Conservation (phyloP, 441 rosid species). For the Euphorbia corollata region DNA sequence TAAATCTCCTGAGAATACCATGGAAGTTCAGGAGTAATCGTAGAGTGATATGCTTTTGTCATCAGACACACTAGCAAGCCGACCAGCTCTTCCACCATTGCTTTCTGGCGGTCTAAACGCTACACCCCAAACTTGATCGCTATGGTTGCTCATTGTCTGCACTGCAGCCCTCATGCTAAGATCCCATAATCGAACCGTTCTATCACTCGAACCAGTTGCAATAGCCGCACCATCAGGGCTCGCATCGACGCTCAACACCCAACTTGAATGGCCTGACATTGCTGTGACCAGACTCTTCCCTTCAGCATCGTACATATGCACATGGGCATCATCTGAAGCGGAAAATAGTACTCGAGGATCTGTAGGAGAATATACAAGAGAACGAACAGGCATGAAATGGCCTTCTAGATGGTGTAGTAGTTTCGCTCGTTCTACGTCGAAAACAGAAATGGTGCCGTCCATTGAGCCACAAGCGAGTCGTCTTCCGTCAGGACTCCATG, state of each 20-base stretch:
- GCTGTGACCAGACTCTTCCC: constrained; percentile 65
- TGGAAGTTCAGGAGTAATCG: constrained; percentile 64
- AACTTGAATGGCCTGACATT: constrained; percentile 85
- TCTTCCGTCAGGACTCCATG: constrained; percentile 86
- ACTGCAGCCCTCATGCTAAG: constrained; percentile 75
- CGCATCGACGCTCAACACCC: constrained; percentile 87
- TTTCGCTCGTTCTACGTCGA: constrained; percentile 72
- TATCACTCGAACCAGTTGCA: constrained; percentile 86
- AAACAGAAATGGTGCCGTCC: constrained; percentile 86
- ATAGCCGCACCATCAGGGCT: constrained; percentile 82
- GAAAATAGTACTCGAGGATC: constrained; percentile 69
- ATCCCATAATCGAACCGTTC: constrained; percentile 88
- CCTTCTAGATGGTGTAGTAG: constrained; percentile 86
- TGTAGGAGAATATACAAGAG: constrained; percentile 72
- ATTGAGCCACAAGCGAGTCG: constrained; percentile 87
- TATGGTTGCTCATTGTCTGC: constrained; percentile 83
- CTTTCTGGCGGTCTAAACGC: constrained; percentile 60
- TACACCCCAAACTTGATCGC: constrained; percentile 87
- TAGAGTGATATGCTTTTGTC: constrained; percentile 90
- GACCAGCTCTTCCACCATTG: constrained; percentile 41
- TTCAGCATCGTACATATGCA: constrained; percentile 85
- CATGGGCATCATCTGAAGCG: constrained; percentile 83
- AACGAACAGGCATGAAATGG: constrained; percentile 86
- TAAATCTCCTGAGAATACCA: too few species aligned
- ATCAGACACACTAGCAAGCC: constrained; percentile 86